Conservation (phyloP, 352 stramenopile species). For the Phytophthora gonapodyides region DNA sequence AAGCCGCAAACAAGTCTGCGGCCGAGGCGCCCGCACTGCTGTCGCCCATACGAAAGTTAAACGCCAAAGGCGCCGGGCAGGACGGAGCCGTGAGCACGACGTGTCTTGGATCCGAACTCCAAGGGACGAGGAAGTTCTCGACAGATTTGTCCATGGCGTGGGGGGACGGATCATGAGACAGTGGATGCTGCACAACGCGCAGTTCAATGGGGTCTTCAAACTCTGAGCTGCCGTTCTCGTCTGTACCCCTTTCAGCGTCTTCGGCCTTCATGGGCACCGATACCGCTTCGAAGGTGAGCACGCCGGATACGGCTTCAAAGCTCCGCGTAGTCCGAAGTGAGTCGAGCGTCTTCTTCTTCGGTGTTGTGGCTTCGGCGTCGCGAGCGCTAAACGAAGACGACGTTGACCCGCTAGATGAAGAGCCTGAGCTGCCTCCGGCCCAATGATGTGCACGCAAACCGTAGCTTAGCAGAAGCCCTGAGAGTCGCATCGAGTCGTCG, state of each 20-base stretch:
- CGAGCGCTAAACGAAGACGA: constrained; percentile 27
- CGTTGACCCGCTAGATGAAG: constrained; percentile 27
- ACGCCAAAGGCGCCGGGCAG: constrained; percentile 63
- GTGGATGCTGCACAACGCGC: constrained; percentile 51
- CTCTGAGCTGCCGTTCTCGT: constrained; percentile 13
- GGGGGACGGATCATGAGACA: constrained; percentile 53
- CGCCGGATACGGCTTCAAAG: constrained; percentile 76
- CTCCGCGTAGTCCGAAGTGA: constrained; percentile 63
- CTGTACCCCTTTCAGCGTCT: constrained; percentile 17
- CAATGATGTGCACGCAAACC: constrained; percentile 84
- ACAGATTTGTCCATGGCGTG: constrained; percentile 67
- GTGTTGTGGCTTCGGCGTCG: constrained; percentile 28
- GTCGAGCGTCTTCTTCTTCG: constrained; percentile 73
- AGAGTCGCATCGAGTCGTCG: constrained; percentile 75
- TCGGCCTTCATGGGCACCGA: constrained; percentile 23
- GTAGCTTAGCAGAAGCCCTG: constrained; percentile 74
- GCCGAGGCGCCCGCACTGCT: constrained; percentile 58
- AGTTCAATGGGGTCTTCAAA: constrained; percentile 52
- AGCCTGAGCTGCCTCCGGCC: constrained; percentile 30
- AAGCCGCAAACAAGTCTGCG: constrained; percentile 77
- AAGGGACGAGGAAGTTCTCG: constrained; percentile 74
- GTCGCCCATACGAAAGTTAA: constrained; percentile 83
- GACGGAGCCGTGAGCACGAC: constrained; percentile 47
- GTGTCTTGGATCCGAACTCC: constrained; percentile 50
- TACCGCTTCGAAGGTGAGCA: constrained; percentile 81